Conservation (phyloP, 257 asterid genomes). For the Gentiana dahurica region DNA sequence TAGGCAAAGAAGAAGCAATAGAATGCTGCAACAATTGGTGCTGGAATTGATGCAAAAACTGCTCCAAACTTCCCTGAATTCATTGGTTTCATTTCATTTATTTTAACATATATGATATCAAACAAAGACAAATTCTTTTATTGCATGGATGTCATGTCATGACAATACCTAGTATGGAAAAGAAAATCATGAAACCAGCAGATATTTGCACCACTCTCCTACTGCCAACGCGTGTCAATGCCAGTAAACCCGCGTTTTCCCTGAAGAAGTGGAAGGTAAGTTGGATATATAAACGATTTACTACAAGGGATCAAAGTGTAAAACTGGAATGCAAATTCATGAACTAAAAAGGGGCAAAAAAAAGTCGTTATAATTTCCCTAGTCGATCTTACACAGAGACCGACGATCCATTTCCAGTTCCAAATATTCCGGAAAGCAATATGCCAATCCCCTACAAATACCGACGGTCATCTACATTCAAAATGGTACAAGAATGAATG, state of each 20-base stretch:
- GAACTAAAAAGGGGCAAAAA: too few relatives aligned
- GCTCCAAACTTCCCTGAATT: constrained; percentile 89
- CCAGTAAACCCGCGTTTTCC: constrained; percentile 89
- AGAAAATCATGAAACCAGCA: constrained; percentile 95
- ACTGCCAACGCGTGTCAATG: constrained; percentile 83
- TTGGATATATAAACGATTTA: background rate
- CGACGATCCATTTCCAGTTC: constrained; percentile 87
- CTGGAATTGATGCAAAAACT: constrained; percentile 90
- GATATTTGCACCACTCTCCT: constrained; percentile 89
- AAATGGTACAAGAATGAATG: too few relatives aligned
- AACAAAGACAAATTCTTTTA: background rate
- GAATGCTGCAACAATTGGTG: constrained; percentile 81
- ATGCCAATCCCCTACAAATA: constrained; percentile 84
- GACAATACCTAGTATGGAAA: constrained; percentile 61
- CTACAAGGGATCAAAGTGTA: background rate
- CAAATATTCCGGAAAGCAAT: constrained; percentile 68
- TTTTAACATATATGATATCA: background rate
- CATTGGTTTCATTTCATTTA: background rate
- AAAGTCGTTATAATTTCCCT: too few relatives aligned
- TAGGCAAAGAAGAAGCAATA: constrained; percentile 91
- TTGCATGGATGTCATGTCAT: background rate
- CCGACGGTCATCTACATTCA: too few relatives aligned
- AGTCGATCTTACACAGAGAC: constrained; percentile 64
- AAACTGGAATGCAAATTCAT: too few relatives aligned
- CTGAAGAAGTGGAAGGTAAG: constrained; percentile 23